phyloP scores from a whole-genome alignment of 495 filamentous ascomycete species.

The Penicillium daleae region DNA sequence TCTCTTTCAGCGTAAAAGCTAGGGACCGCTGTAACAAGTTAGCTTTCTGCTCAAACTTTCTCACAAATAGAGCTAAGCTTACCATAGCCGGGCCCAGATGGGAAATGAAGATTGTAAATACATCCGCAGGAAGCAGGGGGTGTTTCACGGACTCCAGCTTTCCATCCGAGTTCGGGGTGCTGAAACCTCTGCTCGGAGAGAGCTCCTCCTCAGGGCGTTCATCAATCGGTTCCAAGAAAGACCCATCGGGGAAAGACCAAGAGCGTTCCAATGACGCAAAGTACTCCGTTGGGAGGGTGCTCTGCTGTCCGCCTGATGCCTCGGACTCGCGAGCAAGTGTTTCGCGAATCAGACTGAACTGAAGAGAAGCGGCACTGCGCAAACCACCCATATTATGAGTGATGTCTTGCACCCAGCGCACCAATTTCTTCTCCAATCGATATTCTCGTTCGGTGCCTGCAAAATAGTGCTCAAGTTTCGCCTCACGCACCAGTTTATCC shows the following conservation, averaged over 20 bases:
- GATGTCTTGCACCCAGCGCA: slow-evolving; percentile 83
- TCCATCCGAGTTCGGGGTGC: slow-evolving; percentile 19
- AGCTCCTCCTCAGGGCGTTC: slow-evolving; percentile 67
- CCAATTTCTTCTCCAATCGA: slow-evolving; percentile 73
- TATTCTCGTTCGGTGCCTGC: slow-evolving; percentile 83
- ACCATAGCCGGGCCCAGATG: slow-evolving; percentile 91
- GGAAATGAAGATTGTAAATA: slow-evolving; percentile 85
- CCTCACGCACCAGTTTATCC: slow-evolving; percentile 80
- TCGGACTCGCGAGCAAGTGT: slow-evolving; percentile 37
- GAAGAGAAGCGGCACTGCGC: slow-evolving; percentile 84
- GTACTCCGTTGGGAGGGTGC: slow-evolving; percentile 16
- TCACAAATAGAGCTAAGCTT: slow-evolving; percentile 19
- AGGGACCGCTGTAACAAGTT: slow-evolving; percentile 68
- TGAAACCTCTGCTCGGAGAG: slow-evolving; percentile 33
- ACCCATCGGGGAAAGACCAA: slow-evolving; percentile 45
- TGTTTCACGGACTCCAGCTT: slow-evolving; percentile 24
- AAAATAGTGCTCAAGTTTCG: slow-evolving; percentile 88
- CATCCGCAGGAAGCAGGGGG: slow-evolving; percentile 64
- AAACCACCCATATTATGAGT: slow-evolving; percentile 90
- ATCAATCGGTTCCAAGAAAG: slow-evolving; percentile 63
- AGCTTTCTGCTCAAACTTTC: slow-evolving; percentile 16
- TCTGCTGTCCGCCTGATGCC: slow-evolving; percentile 14
- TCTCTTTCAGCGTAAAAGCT: slow-evolving; percentile 84
- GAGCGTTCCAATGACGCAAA: slow-evolving; percentile 32
- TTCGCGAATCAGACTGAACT: slow-evolving; percentile 81